Evolutionary conservation across 2,329 filamentous ascomycete species (phyloP), one percentile per base, ranked within the genome.

Genomic region (Beauveria caledonica): DNA sequence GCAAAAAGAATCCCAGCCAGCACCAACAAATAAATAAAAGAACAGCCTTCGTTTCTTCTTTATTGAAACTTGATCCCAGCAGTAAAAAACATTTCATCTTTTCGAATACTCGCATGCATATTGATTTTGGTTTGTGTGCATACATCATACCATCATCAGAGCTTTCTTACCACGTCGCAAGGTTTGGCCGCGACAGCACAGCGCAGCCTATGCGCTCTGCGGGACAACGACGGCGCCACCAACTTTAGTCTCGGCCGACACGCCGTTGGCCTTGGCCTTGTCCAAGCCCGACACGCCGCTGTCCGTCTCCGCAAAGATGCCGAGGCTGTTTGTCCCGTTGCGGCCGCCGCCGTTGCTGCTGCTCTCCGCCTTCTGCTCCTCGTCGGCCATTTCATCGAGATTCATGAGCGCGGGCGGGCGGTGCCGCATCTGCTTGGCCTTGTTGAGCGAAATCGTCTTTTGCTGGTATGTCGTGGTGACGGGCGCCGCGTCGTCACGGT

Each of bases 391-490:
- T 57, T 75, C 73, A 55, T 86, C 83, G 3, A 86, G 75, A 65
- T 84, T 88, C 87, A 94, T 93, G 60, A 97, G 78, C 2, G 91
- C 92, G 29, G 92, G 94, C 2, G 94, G 94, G 5, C 94, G 85
- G 70, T 96, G 91, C 60, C 89, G 89, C 86, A 95, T 90, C 63
- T 88, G 84, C 62, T 88, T 86, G 13, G 94, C 94, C 75, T 96
- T 96, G 60, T 87, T 84, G 7, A 99, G 83, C 27, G 89, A 94
- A 60, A 99, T 96, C 0, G 94, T 99, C 78, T 96, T 94, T 71
- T 97, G 92, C 71, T 96, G 93, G 75, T 97, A 97, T 3, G 92
- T 96, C 3, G 90, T 94, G 21, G 90, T 92, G 62, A 96, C 87
- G 10, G 88, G 84, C 63, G 88, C 83, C 4, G 83, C 83, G 68